Base-by-base conservation (phyloP, 768 basidiomycete genomes). In the Tulasnella sp. region DNA sequence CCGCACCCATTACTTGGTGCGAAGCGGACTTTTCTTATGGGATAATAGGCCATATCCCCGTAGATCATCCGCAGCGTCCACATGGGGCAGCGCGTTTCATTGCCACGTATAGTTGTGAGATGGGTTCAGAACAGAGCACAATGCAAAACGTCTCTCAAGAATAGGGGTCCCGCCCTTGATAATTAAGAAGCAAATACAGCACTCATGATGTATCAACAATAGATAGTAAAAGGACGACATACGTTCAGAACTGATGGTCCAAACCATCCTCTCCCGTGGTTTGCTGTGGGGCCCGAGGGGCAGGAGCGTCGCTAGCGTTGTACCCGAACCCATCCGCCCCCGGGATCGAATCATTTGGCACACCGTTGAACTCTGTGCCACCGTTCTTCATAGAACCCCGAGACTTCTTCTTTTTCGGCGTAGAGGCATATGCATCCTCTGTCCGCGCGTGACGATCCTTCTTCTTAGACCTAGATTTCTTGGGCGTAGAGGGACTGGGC, bases 391-490 rank as follows among this genome's bases (percentile, higher is more conserved):
- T 38, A 38, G 34, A 38, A 38, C 34, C 34, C 15, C 15, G 5
- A 7, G 34, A 38, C 73, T 82, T 85, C 75, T 79, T 85, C 62
- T 73, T 78, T 73, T 79, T 86, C 9, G 51, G 50, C 1, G 66
- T 53, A 21, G 68, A 63, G 1, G 73, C 74, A 65, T 90, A 85
- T 31, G 88, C 89, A 68, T 92, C 89, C 70, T 89, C 87, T 30
- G 88, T 90, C 70, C 85, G 76, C 60, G 83, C 87, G 84, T 85
- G 91, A 60, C 89, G 75, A 65, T 92, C 89, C 70, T 91, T 90
- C 78, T 89, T 91, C 80, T 79, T 65, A 63, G 70, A 73, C 57
- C 63, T 60, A 50, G 72, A 68, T 45, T 71, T 70, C 29, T 69
- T 67, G 22, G 73, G 66, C 25, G 73, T 74, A 19, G 73, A 77